Base-by-base conservation (phyloP, 352 stramenopile genomes). In the Phytophthora multivora region DNA sequence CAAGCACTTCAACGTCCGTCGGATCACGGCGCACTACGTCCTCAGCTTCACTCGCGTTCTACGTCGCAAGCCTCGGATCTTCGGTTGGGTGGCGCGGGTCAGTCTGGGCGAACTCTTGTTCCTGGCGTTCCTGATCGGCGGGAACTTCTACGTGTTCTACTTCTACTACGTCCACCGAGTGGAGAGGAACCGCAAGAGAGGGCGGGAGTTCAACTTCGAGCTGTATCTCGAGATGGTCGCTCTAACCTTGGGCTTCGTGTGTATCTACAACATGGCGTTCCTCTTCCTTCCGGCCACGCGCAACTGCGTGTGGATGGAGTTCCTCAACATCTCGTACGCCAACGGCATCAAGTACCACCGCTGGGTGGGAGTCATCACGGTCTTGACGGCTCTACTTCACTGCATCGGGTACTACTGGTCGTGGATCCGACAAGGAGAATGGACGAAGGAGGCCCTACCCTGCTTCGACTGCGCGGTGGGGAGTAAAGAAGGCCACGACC, bases 261-360 rank as follows among this genome's bases (percentile, higher is more conserved):
- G 70, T 26, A 16, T 83, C 6, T 83, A 56, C 67, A 85, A 85
- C 64, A 62, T 85, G 67, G 70, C 67, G 1, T 85, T 85, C 53
- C 53, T 87, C 2, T 80, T 82, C 40, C 51, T 87, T 0, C 76
- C 71, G 3, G 61, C 62, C 0, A 85, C 75, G 8, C 63, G 73
- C 2, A 80, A 85, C 41, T 71, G 76, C 40, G 73, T 71, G 4
- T 87, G 77, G 77, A 83, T 85, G 72, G 73, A 85, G 26, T 78
- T 81, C 12, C 62, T 87, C 64, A 80, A 79, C 36, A 77, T 85
- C 26, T 83, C 75, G 43, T 85, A 79, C 57, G 70, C 75, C 1
- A 81, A 83, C 35, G 73, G 54, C 0, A 63, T 87, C 39, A 81
- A 81, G 43, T 87, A 88, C 51, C 78, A 88, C 23, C 69, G 73